Base-by-base conservation (phyloP, 176 grass and related monocot species). In the Aegilops longissima region DNA sequence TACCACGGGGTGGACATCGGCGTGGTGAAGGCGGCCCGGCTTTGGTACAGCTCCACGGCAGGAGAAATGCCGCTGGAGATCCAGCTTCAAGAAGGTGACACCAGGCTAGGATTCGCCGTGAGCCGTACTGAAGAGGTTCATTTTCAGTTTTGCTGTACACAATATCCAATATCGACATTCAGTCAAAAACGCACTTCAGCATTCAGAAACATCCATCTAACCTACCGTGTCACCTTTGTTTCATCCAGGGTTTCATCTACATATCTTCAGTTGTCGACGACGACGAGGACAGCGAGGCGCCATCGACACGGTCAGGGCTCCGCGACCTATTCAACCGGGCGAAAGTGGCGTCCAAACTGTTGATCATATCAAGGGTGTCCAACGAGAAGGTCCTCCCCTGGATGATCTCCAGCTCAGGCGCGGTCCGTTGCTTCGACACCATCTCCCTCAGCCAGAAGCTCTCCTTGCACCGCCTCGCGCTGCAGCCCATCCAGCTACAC, bases 371-470 rank as follows among this genome's bases (percentile, higher is more conserved):
- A 14, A 87, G 93, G 77, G 84, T 98, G 11, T 89, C 89, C 24
- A 87, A 93, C 0, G 93, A 93, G 71, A 98, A 98, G 76, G 93
- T 98, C 17, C 91, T 98, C 20, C 95, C 93, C 1, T 98, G 93
- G 95, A 92, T 98, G 73, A 88, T 95, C 40, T 90, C 92, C 14
- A 88, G 87, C 9, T 82, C 81, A 20, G 93, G 93, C n/a, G 40
- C 85, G 10, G 83, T 95, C 59, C 93, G 95, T 9, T 98, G 95
- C 85, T 98, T 90, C 4, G 93, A 98, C 85, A 98, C 95, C 64
- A 92, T 98, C 82, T 95, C 95, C 44, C 87, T 98, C 61, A 95
- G 91, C 85, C 93, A 98, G 39, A 98, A 95, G 80, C 83, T 95
- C 9, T 92, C 93, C 39, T 33, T 98, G 80, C 91, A 95, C 81